Evolutionary conservation across 2,329 filamentous ascomycete genomes (phyloP), one percentile per base, ranked within the genome.

Genomic region (Aureobasidium sp.): DNA sequence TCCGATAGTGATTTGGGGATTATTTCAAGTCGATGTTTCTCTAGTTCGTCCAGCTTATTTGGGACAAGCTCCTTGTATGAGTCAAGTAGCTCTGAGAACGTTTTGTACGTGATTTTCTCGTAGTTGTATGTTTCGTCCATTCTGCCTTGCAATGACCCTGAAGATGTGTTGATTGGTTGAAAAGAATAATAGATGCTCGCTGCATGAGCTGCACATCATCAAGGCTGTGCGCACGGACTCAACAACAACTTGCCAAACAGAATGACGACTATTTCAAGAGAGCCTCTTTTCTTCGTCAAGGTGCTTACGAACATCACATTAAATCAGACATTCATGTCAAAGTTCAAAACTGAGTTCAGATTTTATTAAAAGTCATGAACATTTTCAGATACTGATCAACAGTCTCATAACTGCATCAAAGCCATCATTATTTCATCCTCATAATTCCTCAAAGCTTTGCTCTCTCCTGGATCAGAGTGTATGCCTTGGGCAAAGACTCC

Each of bases 1-100:
- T 74, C 67, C 7, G 73, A 67, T 64, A 88, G 84, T 1, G 68
- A 65, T 1, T 72, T 68, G 1, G 81, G 77, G 2, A 86, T 83
- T 26, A 79, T 77, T 9, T 73, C 71, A 68, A 87, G 86, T 62
- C 87, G 82, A 67, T 82, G 84, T 1, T 76, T 66, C 65, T 90
- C 87, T 24, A 90, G 78, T 53, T 84, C 78, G 32, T 76, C 69
- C 6, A 89, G 77, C 60, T 69, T 71, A 6, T 61, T 24, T 2
- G 72, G 67, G 2, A 74, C 64, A 20, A 57, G 26, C 4, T 64
- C 39, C 1, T 65, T 61, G 52, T 74, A 74, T 15, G 67, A 43
- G 1, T 59, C 41, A 2, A 73, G 66, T 17, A 72, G 44, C 1
- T 48, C 43, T 1, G 65, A 51, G 59, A 73, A 70, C 4, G 64